These are phyloP conservation scores for Rutidosis leptorrhynchoides DNA, from an alignment of 129 eudicot species.

Conservation along the genomic window DNA sequence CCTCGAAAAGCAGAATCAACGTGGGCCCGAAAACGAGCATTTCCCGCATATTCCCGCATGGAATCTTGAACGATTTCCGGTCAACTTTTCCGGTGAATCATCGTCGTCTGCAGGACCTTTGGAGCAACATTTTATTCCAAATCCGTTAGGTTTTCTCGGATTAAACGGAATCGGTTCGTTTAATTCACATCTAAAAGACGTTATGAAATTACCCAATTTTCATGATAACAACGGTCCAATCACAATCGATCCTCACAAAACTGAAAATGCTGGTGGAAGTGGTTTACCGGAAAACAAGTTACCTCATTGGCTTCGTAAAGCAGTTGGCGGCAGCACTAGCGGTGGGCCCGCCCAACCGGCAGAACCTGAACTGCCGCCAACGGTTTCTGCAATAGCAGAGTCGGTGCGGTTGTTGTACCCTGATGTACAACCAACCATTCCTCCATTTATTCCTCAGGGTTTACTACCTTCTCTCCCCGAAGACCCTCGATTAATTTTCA, in stretches of 20 bases:
- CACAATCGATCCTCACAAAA: not conserved
- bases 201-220: constrained; percentile 39
- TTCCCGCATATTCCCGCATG: constrained; percentile 43
- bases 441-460: constrained; percentile 72
- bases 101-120: constrained; percentile 31
- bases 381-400: constrained; percentile 76
- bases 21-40: constrained; percentile 31
- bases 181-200: constrained; percentile 22
- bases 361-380: constrained; percentile 60
- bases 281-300: constrained; percentile 48
- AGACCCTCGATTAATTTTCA: constrained; percentile 61
- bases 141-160: constrained; percentile 42
- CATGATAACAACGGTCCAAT: constrained; percentile 3
- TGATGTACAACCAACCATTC: constrained; percentile 52
- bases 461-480: constrained; percentile 62
- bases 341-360: constrained; percentile 27
- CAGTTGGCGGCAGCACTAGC: constrained; percentile 46
- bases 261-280: constrained; percentile 25
- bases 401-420: constrained; percentile 74
- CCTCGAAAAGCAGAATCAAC: constrained; percentile 31
- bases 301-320: constrained; percentile 97
- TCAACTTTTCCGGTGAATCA: constrained; percentile 36
- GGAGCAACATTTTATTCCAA: constrained; percentile 35
- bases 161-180: constrained; percentile 30
- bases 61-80: constrained; percentile 42